phyloP scores from a whole-genome alignment of 805 yeast genomes.

The Yarrowia sp. region DNA sequence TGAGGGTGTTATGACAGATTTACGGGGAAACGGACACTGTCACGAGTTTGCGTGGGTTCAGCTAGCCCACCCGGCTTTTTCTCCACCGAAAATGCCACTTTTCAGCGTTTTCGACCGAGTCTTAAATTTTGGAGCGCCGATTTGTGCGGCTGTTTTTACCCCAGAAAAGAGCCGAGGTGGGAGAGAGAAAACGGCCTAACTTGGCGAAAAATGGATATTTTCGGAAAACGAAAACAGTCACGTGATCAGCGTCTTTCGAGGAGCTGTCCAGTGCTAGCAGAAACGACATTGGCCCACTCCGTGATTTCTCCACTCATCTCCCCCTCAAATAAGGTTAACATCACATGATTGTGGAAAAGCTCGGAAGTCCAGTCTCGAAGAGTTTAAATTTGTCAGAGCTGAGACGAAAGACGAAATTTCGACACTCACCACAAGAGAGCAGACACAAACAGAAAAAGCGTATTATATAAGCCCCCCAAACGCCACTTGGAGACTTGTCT shows the following conservation, averaged over 20 bases:
- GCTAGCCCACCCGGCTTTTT: background rate
- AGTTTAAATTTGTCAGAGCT: constrained; percentile 12
- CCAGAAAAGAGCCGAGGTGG: constrained; percentile 23
- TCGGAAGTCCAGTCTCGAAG: constrained; percentile 3
- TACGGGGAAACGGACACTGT: too few species aligned
- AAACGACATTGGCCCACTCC: background rate
- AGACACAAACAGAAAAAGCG: background rate
- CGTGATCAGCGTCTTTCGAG: background rate
- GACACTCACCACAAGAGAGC: background rate
- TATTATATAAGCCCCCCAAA: background rate
- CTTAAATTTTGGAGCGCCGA: background rate
- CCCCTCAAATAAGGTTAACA: background rate
- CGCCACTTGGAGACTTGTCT: background rate
- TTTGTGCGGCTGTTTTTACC: constrained; percentile 33
- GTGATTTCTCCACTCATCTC: background rate
- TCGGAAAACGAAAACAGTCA: background rate
- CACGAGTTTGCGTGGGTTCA: too few species aligned
- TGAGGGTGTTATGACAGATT: background rate
- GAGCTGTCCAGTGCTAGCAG: background rate
- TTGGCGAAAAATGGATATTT: background rate
- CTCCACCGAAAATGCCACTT: background rate
- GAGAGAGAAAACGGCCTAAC: background rate
- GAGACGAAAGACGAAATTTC: background rate
- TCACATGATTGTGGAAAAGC: constrained; percentile 24
- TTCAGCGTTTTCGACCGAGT: background rate